Evolutionary conservation across 75 land plant species (phyloP).

Genomic region (Chamaecyparis obtusa): DNA sequence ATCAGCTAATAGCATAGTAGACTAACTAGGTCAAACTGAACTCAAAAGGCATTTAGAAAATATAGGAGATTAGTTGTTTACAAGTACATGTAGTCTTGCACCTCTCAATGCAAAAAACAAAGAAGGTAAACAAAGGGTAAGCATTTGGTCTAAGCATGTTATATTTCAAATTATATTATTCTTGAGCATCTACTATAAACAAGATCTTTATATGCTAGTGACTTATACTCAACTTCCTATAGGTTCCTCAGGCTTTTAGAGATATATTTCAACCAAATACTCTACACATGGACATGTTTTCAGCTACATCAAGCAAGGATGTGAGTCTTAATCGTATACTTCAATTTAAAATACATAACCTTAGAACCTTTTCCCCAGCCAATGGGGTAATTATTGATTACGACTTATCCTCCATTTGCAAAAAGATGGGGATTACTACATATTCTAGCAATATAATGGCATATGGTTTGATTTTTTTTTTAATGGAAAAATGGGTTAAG

Average conservation of each 20-base stretch:
- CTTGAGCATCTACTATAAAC: not conserved
- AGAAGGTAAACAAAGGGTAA: slow-evolving; percentile 31
- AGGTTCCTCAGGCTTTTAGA: slow-evolving; percentile 54
- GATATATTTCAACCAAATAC: no score
- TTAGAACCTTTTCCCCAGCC: not conserved
- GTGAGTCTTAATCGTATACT: slow-evolving; percentile 4
- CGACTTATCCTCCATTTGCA: no score
- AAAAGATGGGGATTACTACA: no score
- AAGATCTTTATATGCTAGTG: not conserved
- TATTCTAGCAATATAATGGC: no score
- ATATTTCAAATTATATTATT: not conserved
- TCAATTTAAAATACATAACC: not conserved
- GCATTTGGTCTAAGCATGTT: no score
- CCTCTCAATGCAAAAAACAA: slow-evolving; percentile 19
- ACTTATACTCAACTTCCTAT: slow-evolving; percentile 1
- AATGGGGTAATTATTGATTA: not conserved
- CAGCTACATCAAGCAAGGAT: no score
- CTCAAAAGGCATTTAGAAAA: slow-evolving; percentile 55
- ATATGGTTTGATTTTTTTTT: no score
- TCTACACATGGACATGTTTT: no score
- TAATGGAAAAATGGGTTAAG: no score
- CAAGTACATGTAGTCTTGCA: slow-evolving; percentile 44
- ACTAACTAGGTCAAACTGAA: no score
- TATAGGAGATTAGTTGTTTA: slow-evolving; percentile 70
- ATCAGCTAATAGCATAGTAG: no score